phyloP scores from a whole-genome alignment of 139 green algal species.

The Coelastrella sp. region DNA sequence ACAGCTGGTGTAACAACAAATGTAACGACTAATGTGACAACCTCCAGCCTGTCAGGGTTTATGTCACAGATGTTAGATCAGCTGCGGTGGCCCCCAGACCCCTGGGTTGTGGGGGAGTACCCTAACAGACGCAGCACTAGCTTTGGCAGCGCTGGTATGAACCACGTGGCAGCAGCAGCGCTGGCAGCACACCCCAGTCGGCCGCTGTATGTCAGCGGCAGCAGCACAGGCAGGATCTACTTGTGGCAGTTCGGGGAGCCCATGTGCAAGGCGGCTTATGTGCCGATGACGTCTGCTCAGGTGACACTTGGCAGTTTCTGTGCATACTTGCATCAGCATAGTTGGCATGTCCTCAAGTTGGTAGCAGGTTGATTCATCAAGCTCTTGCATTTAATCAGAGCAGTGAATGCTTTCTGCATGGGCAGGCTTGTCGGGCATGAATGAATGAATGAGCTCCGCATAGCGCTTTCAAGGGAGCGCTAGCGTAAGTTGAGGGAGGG shows the following conservation, averaged over 20 bases:
- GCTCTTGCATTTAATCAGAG: too few relatives aligned
- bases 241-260: constrained; percentile 74
- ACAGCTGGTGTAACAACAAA: too few relatives aligned
- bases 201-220: constrained; percentile 53
- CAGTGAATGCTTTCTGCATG: too few relatives aligned
- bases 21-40: too few relatives aligned
- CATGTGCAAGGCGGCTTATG: constrained; percentile 61
- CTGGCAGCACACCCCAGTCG: constrained; percentile 49
- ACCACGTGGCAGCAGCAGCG: constrained; percentile 8
- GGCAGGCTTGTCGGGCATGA: too few relatives aligned
- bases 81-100: constrained; percentile 63
- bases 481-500: too few relatives aligned
- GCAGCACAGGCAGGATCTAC: constrained; percentile 66
- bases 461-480: too few relatives aligned
- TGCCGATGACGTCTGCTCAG: constrained; percentile 43
- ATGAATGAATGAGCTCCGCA: too few relatives aligned
- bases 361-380: too few relatives aligned
- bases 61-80: constrained; percentile 59
- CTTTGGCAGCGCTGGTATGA: constrained; percentile 35
- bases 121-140: constrained; percentile 20
- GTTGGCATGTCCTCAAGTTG: too few relatives aligned
- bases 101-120: constrained; percentile 53
- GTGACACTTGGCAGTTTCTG: background rate
- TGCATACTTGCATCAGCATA: background rate
- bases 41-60: constrained; percentile 36